Evolutionary conservation across 768 basidiomycete genomes (phyloP).

Genomic region (Mycena albidolilacea): DNA sequence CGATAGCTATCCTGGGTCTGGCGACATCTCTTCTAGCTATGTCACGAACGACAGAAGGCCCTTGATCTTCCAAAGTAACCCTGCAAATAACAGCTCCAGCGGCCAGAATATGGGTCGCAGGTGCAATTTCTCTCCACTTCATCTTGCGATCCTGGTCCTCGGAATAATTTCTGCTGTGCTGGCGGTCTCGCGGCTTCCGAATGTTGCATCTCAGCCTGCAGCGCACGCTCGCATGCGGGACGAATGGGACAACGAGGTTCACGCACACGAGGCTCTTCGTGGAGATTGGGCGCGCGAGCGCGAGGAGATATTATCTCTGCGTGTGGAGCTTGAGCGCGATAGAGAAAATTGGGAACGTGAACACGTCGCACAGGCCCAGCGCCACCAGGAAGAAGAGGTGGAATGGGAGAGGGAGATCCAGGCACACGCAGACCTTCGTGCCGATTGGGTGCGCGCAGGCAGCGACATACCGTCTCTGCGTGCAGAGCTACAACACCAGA

Average conservation of each 20-base stretch:
- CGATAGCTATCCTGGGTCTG: slow-evolving; percentile 21
- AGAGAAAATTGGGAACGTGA: slow-evolving; percentile 15
- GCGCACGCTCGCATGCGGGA: background rate
- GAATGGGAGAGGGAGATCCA: slow-evolving; percentile 27
- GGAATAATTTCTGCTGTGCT: slow-evolving; percentile 24
- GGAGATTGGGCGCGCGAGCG: slow-evolving; percentile 22
- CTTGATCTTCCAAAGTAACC: too few species aligned
- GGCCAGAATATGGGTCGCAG: background rate
- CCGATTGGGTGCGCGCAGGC: slow-evolving; percentile 22
- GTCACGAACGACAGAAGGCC: too few species aligned
- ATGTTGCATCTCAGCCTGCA: slow-evolving; percentile 17
- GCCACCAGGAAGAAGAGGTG: slow-evolving; percentile 25
- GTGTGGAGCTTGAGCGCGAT: slow-evolving; percentile 16
- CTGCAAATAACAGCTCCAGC: too few species aligned
- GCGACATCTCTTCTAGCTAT: background rate
- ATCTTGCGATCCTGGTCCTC: slow-evolving; percentile 23
- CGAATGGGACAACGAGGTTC: slow-evolving; percentile 27
- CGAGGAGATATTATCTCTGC: slow-evolving; percentile 23
- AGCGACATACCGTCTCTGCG: slow-evolving; percentile 19
- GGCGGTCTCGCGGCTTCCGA: slow-evolving; percentile 17
- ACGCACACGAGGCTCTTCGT: slow-evolving; percentile 26
- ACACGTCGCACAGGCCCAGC: slow-evolving; percentile 15
- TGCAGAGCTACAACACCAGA: slow-evolving; percentile 22
- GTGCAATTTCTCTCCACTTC: slow-evolving; percentile 23
- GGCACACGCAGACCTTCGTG: slow-evolving; percentile 21